Conservation (phyloP, 2,329 filamentous ascomycete genomes). For the Alternaria gaisen region DNA sequence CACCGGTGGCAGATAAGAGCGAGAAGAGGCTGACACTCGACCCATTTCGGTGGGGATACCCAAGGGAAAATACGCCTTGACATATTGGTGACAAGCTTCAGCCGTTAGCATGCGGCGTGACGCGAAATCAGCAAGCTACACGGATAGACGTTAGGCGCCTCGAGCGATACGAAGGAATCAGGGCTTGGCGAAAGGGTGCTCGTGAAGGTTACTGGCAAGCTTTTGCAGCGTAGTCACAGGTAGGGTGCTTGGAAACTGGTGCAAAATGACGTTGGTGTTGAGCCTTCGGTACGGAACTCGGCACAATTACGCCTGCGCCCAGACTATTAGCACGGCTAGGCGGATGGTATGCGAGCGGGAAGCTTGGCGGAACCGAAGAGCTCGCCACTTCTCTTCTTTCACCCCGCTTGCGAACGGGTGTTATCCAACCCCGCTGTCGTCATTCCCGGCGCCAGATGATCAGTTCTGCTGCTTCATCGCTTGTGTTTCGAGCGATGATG, state of each 20-base stretch:
- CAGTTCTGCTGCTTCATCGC: neutral
- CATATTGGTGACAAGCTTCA: constrained; percentile 34
- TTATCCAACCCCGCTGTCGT: constrained; percentile 9
- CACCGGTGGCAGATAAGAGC: constrained; percentile 26
- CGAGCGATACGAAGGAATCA: constrained; percentile 13
- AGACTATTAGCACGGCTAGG: constrained; percentile 29
- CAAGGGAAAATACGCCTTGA: constrained; percentile 22
- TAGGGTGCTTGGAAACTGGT: constrained; percentile 18
- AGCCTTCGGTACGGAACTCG: constrained; percentile 21
- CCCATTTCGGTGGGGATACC: constrained; percentile 20
- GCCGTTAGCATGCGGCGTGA: constrained; percentile 29
- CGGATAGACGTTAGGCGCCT: constrained; percentile 4
- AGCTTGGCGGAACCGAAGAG: constrained; percentile 8
- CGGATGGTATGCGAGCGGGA: constrained; percentile 25
- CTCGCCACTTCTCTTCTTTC: constrained; percentile 10
- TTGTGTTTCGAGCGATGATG: neutral
- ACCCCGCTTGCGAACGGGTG: constrained; percentile 8
- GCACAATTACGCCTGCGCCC: constrained; percentile 23
- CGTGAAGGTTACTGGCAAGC: constrained; percentile 21
- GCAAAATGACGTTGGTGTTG: constrained; percentile 27
- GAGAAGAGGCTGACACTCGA: constrained; percentile 27
- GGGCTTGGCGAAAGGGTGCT: constrained; percentile 26
- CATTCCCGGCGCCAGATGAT: constrained; percentile 3
- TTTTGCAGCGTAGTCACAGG: constrained; percentile 1
- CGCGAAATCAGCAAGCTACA: constrained; percentile 19